Conservation (phyloP, 192 early-diverging fungal genomes). For the Coemansia sp. region DNA sequence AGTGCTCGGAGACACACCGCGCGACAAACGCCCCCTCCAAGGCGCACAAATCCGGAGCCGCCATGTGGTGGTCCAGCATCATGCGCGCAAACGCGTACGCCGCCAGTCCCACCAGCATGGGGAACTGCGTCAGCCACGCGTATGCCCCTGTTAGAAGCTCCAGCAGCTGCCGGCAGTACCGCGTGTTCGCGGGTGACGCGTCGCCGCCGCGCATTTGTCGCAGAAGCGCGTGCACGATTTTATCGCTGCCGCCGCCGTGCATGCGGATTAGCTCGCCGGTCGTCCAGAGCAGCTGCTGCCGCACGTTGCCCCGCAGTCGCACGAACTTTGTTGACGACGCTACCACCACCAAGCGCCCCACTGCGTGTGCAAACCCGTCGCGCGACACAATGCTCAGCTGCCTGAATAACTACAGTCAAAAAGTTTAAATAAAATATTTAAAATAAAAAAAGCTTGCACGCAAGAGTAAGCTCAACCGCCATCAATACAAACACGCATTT, state of each 20-base stretch:
- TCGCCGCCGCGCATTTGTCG: conserved; percentile 67
- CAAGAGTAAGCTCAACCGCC: no score
- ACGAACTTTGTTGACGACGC: conserved; percentile 34
- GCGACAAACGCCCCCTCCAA: conserved; percentile 53
- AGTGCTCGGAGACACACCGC: conserved; percentile 57
- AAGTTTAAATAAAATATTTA: neutral
- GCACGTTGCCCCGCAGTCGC: conserved; percentile 31
- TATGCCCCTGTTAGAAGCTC: conserved; percentile 51
- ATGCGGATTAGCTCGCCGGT: conserved; percentile 55
- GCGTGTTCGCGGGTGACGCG: conserved; percentile 43
- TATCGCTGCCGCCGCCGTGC: conserved; percentile 53
- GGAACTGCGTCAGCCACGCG: conserved; percentile 18
- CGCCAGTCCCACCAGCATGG: conserved; percentile 34
- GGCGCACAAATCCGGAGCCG: conserved; percentile 43
- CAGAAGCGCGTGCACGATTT: conserved; percentile 52
- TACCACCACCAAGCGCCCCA: conserved; percentile 42
- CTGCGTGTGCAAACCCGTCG: conserved; percentile 55
- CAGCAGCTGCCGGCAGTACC: conserved; percentile 51
- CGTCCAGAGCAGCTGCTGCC: conserved; percentile 61
- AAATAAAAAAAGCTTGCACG: neutral
- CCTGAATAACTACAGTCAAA: conserved; percentile 49
- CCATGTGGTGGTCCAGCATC: conserved; percentile 55
- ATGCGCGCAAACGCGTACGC: conserved; percentile 54
- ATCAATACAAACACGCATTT: no score
- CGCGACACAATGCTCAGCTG: conserved; percentile 61